Percentiles rank a stretch among this genome's conserved stretches.
These are phyloP conservation scores for Diaporthe caulivora DNA, from an alignment of 2,329 filamentous ascomycete species.

Conservation along the genomic window DNA sequence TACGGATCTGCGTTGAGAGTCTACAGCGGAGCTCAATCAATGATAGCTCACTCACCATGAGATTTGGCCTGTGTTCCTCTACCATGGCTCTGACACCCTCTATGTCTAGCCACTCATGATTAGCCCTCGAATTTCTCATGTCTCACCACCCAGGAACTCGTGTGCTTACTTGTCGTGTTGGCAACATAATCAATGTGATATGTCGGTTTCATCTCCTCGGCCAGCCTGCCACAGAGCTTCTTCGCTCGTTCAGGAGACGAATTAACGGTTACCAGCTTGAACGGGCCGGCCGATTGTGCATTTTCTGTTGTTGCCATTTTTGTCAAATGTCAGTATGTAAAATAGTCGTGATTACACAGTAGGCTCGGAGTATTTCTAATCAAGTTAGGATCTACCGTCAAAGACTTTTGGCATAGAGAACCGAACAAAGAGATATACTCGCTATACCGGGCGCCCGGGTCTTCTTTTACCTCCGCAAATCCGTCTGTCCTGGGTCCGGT, in stretches of 20 bases:
- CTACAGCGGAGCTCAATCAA: neutral
- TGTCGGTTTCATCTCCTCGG: slow-evolving; percentile 70
- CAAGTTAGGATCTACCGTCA: neutral
- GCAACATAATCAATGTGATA: slow-evolving; percentile 74
- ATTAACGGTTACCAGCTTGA: slow-evolving; percentile 76
- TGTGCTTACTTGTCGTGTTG: slow-evolving; percentile 69
- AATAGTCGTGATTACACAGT: no score
- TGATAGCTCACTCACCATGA: neutral
- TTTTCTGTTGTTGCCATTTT: slow-evolving; percentile 39
- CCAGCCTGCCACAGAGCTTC: slow-evolving; percentile 70
- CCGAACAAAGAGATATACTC: neutral
- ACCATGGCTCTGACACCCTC: neutral
- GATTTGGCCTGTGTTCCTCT: slow-evolving; percentile 18
- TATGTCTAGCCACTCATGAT: slow-evolving; percentile 12
- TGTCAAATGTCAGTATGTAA: neutral
- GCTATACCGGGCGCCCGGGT: neutral
- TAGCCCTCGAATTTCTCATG: slow-evolving; percentile 41
- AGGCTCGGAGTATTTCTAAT: neutral
- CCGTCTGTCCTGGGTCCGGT: slow-evolving; percentile 9
- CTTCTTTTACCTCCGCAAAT: slow-evolving; percentile 19
- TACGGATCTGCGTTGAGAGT: no score
- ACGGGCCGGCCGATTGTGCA: slow-evolving; percentile 61
- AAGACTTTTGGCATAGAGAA: neutral
- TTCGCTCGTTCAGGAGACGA: slow-evolving; percentile 75
- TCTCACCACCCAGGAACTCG: neutral